Evolutionary conservation across 2,329 filamentous ascomycete genomes (phyloP), one percentile per base, ranked within the genome.

Genomic region (Nakataea oryzae): DNA sequence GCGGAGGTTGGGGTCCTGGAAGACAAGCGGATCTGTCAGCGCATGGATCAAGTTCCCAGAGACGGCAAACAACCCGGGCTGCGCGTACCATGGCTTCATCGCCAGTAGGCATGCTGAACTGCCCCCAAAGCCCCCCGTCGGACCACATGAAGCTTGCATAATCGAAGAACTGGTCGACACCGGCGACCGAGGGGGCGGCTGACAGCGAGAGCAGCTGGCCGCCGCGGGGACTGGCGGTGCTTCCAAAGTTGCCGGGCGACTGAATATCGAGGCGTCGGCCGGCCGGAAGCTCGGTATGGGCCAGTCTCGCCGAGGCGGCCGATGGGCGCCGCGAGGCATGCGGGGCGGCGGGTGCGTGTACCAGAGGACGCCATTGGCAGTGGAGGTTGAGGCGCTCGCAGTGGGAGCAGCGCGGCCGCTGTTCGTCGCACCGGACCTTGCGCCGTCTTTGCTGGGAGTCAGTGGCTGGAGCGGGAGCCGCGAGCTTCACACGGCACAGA

Each of bases 351-450:
- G 32, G 7, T 47, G 13, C 24, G n/a, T 58, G n/a, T 24, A 26
- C 24, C 57, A 58, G 30, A 30, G 27, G n/a, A 67, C 74, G 74
- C 81, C 81, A 83, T 59, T 75, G 75, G 69, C 81, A 84, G 58
- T 82, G 76, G 28, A 84, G 72, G 63, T 79, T 79, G 59, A 83
- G 74, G 54, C 80, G 75, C 68, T 78, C 78, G 70, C 81, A 84
- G 67, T 82, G 81, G 60, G 73, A 77, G 68, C 81, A 84, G 24
- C 77, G 69, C 8, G 81, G 81, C 63, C 78, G 75, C 64, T 77
- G 75, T 70, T 83, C 80, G 66, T 82, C 79, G 68, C 81, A 84
- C 65, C 80, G 77, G 65, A 82, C 81, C 70, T 83, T 83, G 64
- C 79, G 75, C 50, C 79, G 78, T 64, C 78, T 80, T 64, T 50